Conservation (phyloP, 495 filamentous ascomycete species). For the Aspergillus campestris region DNA sequence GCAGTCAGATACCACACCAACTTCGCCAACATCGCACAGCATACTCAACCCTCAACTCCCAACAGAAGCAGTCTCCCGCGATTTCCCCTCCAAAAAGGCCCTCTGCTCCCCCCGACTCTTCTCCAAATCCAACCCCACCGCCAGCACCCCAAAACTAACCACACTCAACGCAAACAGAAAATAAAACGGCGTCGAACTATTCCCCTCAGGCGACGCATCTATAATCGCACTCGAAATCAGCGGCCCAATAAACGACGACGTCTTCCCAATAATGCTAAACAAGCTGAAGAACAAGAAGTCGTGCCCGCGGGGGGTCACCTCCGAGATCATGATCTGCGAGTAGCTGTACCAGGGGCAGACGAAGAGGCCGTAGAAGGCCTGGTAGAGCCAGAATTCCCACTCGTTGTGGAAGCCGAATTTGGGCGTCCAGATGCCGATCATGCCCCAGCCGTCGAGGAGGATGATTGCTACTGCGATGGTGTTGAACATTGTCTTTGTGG, state of each 20-base stretch:
- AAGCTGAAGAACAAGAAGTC: slow-evolving; percentile 62
- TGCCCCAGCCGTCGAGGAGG: slow-evolving; percentile 55
- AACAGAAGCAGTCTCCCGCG: too few relatives aligned
- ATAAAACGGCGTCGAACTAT: slow-evolving; percentile 53
- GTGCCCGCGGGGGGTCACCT: slow-evolving; percentile 55
- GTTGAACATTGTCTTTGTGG: slow-evolving; percentile 59
- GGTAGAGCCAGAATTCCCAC: slow-evolving; percentile 57
- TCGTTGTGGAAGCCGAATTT: slow-evolving; percentile 53
- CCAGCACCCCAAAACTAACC: slow-evolving; percentile 43
- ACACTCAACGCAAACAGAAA: slow-evolving; percentile 52
- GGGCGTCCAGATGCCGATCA: slow-evolving; percentile 58
- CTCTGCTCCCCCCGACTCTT: slow-evolving; percentile 53
- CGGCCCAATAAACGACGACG: slow-evolving; percentile 54
- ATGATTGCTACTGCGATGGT: slow-evolving; percentile 47
- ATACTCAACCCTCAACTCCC: too few relatives aligned
- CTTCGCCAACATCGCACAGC: too few relatives aligned
- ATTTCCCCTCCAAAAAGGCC: slow-evolving; percentile 37
- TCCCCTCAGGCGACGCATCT: slow-evolving; percentile 45
- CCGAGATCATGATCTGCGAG: slow-evolving; percentile 59
- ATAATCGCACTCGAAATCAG: slow-evolving; percentile 59
- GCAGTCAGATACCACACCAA: too few relatives aligned
- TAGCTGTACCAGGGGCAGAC: slow-evolving; percentile 65
- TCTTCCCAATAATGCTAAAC: slow-evolving; percentile 59
- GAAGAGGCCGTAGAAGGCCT: slow-evolving; percentile 55
- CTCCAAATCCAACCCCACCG: slow-evolving; percentile 46